phyloP scores from a whole-genome alignment of 176 grass and related monocot species.

The Elaeis guineensis region DNA sequence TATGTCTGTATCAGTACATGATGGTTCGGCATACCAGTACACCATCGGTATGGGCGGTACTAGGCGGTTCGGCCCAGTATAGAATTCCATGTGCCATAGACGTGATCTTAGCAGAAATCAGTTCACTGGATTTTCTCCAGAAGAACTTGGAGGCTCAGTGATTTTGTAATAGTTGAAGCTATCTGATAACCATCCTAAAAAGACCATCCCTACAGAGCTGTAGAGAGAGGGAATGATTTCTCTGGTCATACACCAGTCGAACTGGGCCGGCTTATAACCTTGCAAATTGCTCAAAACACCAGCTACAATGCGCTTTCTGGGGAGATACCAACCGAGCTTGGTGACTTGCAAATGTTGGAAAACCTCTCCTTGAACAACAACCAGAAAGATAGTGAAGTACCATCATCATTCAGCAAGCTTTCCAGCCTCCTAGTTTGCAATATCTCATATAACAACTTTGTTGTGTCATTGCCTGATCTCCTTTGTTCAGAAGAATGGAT shows the following conservation, averaged over 20 bases:
- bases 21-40: too few relatives aligned
- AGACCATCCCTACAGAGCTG: conserved; percentile 72
- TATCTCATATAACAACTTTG: conserved; percentile 82
- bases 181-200: conserved; percentile 72
- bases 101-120: conserved; percentile 88
- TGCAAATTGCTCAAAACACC: conserved; percentile 83
- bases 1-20: too few relatives aligned
- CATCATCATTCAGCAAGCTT: conserved; percentile 57
- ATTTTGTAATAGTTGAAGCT: conserved; percentile 72
- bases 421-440: conserved; percentile 82
- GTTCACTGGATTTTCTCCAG: conserved; percentile 53
- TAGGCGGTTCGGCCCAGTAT: too few relatives aligned
- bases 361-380: conserved; percentile 85
- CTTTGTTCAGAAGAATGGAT: conserved; percentile 59
- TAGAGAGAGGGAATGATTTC: conserved; percentile 71
- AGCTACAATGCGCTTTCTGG: conserved; percentile 60
- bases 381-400: conserved; percentile 66
- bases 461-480: conserved; percentile 49
- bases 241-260: conserved; percentile 50
- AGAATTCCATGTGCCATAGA: too few relatives aligned
- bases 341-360: conserved; percentile 76
- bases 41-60: too few relatives aligned
- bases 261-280: conserved; percentile 50
- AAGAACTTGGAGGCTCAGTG: conserved; percentile 57
- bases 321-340: not conserved